Evolutionary conservation across 208 protist species (phyloP).

Genomic region (Angomonas deanei): DNA sequence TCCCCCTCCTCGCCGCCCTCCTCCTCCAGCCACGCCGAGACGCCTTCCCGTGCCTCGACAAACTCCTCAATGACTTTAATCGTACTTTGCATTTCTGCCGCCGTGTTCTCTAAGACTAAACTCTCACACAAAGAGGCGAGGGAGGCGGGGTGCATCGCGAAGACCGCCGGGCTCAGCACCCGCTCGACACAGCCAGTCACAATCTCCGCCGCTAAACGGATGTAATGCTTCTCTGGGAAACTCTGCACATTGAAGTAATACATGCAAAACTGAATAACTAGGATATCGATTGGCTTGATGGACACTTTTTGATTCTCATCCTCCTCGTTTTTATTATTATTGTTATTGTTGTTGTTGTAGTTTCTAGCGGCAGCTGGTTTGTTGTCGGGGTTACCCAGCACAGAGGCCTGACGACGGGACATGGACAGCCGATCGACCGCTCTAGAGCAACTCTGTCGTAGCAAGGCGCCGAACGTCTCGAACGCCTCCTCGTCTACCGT

Average conservation of each 20-base stretch:
- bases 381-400: not conserved
- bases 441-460: slow-evolving; percentile 65
- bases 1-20: slow-evolving; percentile 21
- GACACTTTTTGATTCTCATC: not conserved
- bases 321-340: slow-evolving; percentile 5
- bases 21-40: slow-evolving; percentile 72
- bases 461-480: slow-evolving; percentile 54
- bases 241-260: slow-evolving; percentile 53
- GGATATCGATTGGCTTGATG: slow-evolving; percentile 59
- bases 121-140: slow-evolving; percentile 66
- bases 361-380: no score
- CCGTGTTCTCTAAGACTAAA: slow-evolving; percentile 68
- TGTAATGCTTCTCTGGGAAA: slow-evolving; percentile 30
- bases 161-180: slow-evolving; percentile 48
- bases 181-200: slow-evolving; percentile 62
- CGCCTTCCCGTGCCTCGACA: slow-evolving; percentile 57
- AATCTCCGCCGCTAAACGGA: slow-evolving; percentile 62
- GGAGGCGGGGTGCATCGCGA: slow-evolving; percentile 19
- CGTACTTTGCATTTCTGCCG: slow-evolving; percentile 54
- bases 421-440: slow-evolving; percentile 54
- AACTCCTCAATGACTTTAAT: slow-evolving; percentile 69
- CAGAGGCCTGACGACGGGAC: not conserved
- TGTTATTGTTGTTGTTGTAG: slow-evolving; percentile 1
- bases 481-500: slow-evolving; percentile 48
- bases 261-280: slow-evolving; percentile 71